Base-by-base conservation (phyloP, 345 rosid genomes). In the Xanthoceras sorbifolium region DNA sequence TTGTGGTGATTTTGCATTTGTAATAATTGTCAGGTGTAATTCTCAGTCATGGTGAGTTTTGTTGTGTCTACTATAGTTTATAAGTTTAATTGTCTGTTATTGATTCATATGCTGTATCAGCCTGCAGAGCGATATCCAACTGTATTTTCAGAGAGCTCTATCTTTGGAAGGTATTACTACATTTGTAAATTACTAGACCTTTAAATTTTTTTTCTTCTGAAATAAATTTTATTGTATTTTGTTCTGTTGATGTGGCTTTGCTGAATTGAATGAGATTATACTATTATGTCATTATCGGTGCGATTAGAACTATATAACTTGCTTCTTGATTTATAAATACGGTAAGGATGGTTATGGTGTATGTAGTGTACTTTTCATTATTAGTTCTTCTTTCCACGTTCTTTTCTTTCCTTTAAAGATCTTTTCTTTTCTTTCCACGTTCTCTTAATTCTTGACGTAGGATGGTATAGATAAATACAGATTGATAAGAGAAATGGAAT, bases 91-190 rank as follows among this genome's bases (percentile, higher is more conserved):
- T 25, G 50, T 70, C 64, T 79, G 22, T 60, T 55, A 32, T 67
- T 57, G 64, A 55, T 64, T 44, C 6, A 44, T 23, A 44, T 31
- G 36, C 18, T 69, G 18, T 73, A 73, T 64, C 82, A 93, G 98
- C 98, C 98, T 62, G 98, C 97, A 50, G 90, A 86, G 84, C 89
- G 86, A 79, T 91, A 85, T 82, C 98, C 98, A 12, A 71, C 69
- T 34, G 26, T 90, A 74, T 88, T 93, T 82, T 81, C 97, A 74
- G 69, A 86, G 71, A 92, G 85, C 17, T 90, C 94, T 22, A 57
- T 94, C 31, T 93, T 89, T 79, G 95, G 94, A 72, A 87, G 89
- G 97, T 89, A 75, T 17, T 5, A 57, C 48, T 31, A 15, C 25
- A 54, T 20, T 20, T 54, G 67, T 34, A 36, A 29, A 1, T 62